Base-by-base conservation (phyloP, 805 yeast species). In the Candida taoyuanica region DNA sequence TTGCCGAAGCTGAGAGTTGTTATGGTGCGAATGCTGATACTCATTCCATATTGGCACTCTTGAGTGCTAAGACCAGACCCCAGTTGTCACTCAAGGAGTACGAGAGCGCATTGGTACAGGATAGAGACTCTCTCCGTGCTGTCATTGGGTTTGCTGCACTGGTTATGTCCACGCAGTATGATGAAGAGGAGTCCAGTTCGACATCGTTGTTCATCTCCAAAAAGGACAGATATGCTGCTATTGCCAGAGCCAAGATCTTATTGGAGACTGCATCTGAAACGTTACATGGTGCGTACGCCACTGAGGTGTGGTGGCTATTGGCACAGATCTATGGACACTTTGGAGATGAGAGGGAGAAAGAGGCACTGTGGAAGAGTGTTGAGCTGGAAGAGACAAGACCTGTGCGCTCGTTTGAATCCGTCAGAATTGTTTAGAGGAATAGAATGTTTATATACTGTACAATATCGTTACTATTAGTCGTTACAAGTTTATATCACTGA, bases 251-350 rank as follows among this genome's bases (percentile, higher is more conserved):
- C 12, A 52, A 65, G 55, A 47, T 65, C 13, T 46, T 70, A 16
- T 47, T 72, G 17, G 74, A 70, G 44, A 52, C 55, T 3, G 52
- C 60, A 18, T 51, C 62, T 3, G 56, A 57, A 11, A 59, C 63
- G 2, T 55, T 62, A n/a, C 66, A 68, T 13, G 78, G 75, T 9
- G 56, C 68, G 14, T 52, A 56, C 37, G 58, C 64, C 11, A 62
- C 77, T 7, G 95, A 86, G 56, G 68, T 81, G 11, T 82, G 89
- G 83, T 81, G 76, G 73, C 71, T 72, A 39, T 63, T 85, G 40
- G 74, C 86, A 2, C 60, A 68, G 46, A 70, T 84, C 17, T 82
- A 82, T 55, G 88, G 80, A 45, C 63, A 18, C 61, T 73, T 34
- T 77, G 84, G 80, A 42, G 69, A 69, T 43, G 59, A 65, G 16